These are phyloP conservation scores for Dactylellina drechsleri DNA, from an alignment of 2,329 filamentous ascomycete genomes.

Conservation along the genomic window DNA sequence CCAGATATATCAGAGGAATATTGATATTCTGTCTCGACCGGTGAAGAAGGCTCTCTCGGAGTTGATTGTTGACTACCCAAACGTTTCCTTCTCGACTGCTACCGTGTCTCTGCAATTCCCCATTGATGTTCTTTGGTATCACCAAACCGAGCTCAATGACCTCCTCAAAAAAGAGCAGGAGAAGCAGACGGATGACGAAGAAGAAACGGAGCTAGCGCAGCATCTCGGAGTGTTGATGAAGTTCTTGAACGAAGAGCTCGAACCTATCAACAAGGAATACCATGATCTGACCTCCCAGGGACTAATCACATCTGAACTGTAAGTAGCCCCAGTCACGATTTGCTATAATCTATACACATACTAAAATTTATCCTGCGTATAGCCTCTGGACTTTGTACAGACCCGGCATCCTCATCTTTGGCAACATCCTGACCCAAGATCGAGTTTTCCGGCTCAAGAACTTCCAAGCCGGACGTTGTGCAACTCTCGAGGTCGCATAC, in stretches of 20 bases:
- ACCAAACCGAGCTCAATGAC: slow-evolving; percentile 32
- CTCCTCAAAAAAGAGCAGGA: slow-evolving; percentile 25
- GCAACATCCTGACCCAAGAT: slow-evolving; percentile 27
- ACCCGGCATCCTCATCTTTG: slow-evolving; percentile 32
- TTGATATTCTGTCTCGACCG: slow-evolving; percentile 38
- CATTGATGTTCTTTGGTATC: slow-evolving; percentile 41
- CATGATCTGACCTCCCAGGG: slow-evolving; percentile 51
- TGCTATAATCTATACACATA: neutral
- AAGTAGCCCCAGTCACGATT: neutral
- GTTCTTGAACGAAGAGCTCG: slow-evolving; percentile 53
- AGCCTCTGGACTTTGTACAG: slow-evolving; percentile 51
- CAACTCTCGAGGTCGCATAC: slow-evolving; percentile 65
- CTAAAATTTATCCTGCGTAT: slow-evolving; percentile 7
- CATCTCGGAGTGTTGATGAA: slow-evolving; percentile 27
- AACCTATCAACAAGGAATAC: slow-evolving; percentile 45
- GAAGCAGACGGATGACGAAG: slow-evolving; percentile 15
- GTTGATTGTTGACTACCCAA: slow-evolving; percentile 37
- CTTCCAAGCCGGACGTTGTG: slow-evolving; percentile 8
- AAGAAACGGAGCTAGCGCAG: slow-evolving; percentile 17
- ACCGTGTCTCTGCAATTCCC: slow-evolving; percentile 25
- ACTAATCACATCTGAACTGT: slow-evolving; percentile 55
- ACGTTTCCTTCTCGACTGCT: slow-evolving; percentile 29
- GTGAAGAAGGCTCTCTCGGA: slow-evolving; percentile 25
- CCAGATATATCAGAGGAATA: slow-evolving; percentile 11
- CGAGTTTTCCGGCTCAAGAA: slow-evolving; percentile 30